Conservation (phyloP, 805 yeast species). For the Yamadazyma philogaea region DNA sequence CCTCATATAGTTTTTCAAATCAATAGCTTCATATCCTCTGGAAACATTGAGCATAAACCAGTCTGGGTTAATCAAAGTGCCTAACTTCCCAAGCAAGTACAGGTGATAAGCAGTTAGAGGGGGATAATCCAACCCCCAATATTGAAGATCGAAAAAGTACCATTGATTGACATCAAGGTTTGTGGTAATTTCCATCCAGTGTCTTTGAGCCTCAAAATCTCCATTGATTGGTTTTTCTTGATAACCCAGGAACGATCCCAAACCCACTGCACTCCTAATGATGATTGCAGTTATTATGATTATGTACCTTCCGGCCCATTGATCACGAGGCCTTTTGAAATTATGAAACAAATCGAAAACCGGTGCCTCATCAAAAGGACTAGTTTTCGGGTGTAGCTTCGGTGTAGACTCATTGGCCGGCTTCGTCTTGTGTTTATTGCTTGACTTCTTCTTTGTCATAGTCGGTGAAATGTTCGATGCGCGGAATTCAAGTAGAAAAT, state of each 20-base stretch:
- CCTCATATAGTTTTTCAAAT: constrained; percentile 82
- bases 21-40: constrained; percentile 68
- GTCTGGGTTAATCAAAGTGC: constrained; percentile 53
- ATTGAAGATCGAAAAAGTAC: constrained; percentile 85
- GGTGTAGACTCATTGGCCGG: not conserved
- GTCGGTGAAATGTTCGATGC: not conserved
- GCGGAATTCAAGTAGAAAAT: too few relatives aligned
- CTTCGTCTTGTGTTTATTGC: constrained; percentile 2
- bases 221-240: constrained; percentile 78
- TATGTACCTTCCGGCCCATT: constrained; percentile 86
- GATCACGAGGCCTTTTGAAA: constrained; percentile 77
- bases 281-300: constrained; percentile 70
- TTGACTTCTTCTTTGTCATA: constrained; percentile 16
- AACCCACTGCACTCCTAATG: constrained; percentile 78
- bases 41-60: constrained; percentile 80
- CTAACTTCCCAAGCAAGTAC: constrained; percentile 72
- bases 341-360: constrained; percentile 73
- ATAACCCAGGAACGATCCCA: constrained; percentile 83
- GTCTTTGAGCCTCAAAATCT: constrained; percentile 97
- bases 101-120: constrained; percentile 95
- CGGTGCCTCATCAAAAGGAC: constrained; percentile 47
- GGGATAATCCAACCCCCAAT: constrained; percentile 98
- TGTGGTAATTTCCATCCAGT: constrained; percentile 92
- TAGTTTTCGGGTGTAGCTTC: not conserved
- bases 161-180: constrained; percentile 71